Percentiles rank a stretch among this genome's conserved stretches.
phyloP scores from a whole-genome alignment of 225 moss, liverwort and hornwort species.

The Climacium dendroides region DNA sequence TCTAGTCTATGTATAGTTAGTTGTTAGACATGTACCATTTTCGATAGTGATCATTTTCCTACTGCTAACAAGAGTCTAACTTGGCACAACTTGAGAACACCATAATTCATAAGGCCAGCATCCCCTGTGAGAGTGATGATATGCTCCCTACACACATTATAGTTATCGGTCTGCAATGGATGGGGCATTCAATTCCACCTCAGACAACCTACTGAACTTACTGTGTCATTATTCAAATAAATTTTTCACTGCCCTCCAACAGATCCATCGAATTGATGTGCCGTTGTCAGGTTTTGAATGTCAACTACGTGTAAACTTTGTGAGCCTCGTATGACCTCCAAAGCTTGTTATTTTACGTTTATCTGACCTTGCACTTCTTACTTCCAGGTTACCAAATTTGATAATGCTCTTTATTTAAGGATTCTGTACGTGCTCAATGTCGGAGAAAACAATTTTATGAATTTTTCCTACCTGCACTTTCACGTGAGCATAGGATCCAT shows the following conservation, averaged over 20 bases:
- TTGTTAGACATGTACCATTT: not conserved
- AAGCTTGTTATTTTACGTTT: not conserved
- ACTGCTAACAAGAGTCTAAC: not conserved
- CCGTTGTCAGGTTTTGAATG: not conserved
- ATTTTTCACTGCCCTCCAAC: not conserved
- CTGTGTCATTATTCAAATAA: conserved; percentile 7
- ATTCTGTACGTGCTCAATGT: not conserved
- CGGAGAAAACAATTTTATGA: not conserved
- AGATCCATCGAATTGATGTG: not conserved
- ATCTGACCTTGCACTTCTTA: not conserved
- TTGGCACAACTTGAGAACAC: not conserved
- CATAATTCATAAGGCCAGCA: conserved; percentile 5
- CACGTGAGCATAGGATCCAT: not conserved
- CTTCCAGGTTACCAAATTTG: not conserved
- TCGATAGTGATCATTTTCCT: not conserved
- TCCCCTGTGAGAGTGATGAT: not conserved
- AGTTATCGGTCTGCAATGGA: not conserved
- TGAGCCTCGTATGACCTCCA: not conserved
- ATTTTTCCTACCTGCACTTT: not conserved
- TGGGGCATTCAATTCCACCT: not conserved
- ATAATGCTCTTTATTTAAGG: not conserved
- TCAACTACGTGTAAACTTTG: not conserved
- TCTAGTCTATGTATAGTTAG: not conserved
- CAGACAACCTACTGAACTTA: not conserved
- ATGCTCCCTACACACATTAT: not conserved